Base-by-base conservation (phyloP, 139 green algal species). In the Picochlorum sp. region DNA sequence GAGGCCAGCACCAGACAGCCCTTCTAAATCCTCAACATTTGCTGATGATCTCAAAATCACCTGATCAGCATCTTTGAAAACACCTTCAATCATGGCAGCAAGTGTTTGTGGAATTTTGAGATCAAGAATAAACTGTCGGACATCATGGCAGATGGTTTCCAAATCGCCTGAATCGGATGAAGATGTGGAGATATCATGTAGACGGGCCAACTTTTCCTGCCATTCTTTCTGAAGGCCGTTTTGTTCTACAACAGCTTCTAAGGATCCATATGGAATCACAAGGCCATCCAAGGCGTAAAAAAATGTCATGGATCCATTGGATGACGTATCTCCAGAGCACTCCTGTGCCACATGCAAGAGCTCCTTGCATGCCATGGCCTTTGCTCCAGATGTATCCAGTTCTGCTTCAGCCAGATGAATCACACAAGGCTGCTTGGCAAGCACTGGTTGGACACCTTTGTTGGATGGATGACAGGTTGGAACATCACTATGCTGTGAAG, bases 21-120 rank as follows among this genome's bases (percentile, higher is more conserved):
- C 85, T 28, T 64, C 85, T 54, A 98, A 65, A 69, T 98, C 93
- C 69, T 98, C 93, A 62, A 97, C 91, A 52, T 97, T 97, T 16
- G 91, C 86, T 10, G 69, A 87, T 24, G 86, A 96, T 16, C 93
- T 81, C 14, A 79, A 83, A 21, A 91, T 88, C 6, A 92, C 72
- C 6, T 58, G 68, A 7, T 54, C 45, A 15, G 37, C 69, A 1
- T 69, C 30, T 20, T 21, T 28, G 56, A 83, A 75, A 10, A 58
- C 32, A 6, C 47, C 44, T 7, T 16, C 20, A 16, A 86, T 34
- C 18, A 37, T 45, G 18, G 24, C 23, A 21, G 58, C 21, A 54
- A 28, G 71, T 34, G 41, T 81, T 37, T 51, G 56, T 37, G 8
- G 23, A 20, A 32, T 62, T 11, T 44, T 56, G 46, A 79, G 38